phyloP scores from a whole-genome alignment of 305 asterid species.

The Andrographis paniculata region DNA sequence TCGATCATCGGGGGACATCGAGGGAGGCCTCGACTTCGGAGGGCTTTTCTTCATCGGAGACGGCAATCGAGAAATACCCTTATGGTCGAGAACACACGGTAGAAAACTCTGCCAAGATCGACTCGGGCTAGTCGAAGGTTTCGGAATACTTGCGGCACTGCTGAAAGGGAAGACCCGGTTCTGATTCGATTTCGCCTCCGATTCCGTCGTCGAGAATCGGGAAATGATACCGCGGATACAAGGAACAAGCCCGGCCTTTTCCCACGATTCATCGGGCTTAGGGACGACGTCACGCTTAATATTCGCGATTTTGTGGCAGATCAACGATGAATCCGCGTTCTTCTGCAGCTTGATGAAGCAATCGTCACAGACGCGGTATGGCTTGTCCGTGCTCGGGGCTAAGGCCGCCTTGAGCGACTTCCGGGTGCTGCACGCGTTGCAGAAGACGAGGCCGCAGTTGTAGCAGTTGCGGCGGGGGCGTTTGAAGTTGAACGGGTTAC shows the following conservation, averaged over 20 bases:
- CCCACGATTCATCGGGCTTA: no score
- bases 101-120: not conserved
- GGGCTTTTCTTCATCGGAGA: not conserved
- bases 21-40: not conserved
- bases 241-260: no score
- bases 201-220: no score
- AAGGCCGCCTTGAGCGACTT: not conserved
- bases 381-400: not conserved
- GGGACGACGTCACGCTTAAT: no score
- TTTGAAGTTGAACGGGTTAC: not conserved
- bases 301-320: no score
- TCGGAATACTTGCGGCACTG: no score
- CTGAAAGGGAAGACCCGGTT: no score
- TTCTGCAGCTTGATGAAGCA: not conserved
- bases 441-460: not conserved
- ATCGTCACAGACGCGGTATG: not conserved
- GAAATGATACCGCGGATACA: no score
- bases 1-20: not conserved
- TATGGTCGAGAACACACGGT: not conserved
- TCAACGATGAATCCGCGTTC: not conserved
- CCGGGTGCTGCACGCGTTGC: not conserved
- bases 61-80: not conserved
- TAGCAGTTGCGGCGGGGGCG: constrained; percentile 1
- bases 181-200: no score
- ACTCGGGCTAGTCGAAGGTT: not conserved